Percentiles rank a stretch among this genome's conserved stretches.
phyloP scores from a whole-genome alignment of 1,284 basidiomycete genomes.

The Tausonia pullulans region DNA sequence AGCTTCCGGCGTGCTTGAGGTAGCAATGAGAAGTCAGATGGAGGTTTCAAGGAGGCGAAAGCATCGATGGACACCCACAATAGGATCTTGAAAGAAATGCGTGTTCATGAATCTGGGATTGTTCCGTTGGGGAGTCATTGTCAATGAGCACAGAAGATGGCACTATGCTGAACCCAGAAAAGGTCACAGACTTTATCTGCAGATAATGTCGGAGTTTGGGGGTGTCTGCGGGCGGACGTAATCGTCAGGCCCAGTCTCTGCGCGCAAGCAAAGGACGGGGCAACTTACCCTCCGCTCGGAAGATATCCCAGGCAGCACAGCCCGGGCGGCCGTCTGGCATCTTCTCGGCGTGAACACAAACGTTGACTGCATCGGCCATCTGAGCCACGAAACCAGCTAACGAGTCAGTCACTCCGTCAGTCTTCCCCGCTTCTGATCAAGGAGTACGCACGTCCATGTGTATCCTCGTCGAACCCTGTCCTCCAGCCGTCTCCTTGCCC shows the following conservation, averaged over 20 bases:
- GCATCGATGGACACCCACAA: conserved; percentile 28
- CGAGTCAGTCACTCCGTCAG: not conserved
- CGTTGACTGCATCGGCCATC: conserved; percentile 41
- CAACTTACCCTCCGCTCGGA: conserved; percentile 65
- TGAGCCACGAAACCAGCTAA: conserved; percentile 80
- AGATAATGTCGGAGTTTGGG: too few species aligned
- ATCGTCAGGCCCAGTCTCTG: too few species aligned
- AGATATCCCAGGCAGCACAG: conserved; percentile 86
- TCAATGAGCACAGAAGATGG: not conserved
- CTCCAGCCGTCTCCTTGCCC: conserved; percentile 43
- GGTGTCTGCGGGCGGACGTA: too few species aligned
- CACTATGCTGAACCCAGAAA: not conserved
- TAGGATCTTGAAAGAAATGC: conserved; percentile 57
- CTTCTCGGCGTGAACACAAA: conserved; percentile 45
- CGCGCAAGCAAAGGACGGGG: conserved; percentile 30
- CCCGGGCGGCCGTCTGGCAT: conserved; percentile 56
- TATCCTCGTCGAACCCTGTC: conserved; percentile 70
- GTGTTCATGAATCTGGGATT: not conserved
- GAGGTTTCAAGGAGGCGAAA: too few species aligned
- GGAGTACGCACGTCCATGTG: conserved; percentile 75
- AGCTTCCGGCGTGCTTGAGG: conserved; percentile 58
- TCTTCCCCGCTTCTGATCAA: not conserved
- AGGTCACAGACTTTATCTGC: conserved; percentile 36
- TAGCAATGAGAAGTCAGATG: too few species aligned
- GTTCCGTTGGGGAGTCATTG: too few species aligned